Percentiles rank a stretch among this genome's conserved stretches.
Conservation (phyloP, 306 rosid genomes). For the Hippophae gyantsensis region DNA sequence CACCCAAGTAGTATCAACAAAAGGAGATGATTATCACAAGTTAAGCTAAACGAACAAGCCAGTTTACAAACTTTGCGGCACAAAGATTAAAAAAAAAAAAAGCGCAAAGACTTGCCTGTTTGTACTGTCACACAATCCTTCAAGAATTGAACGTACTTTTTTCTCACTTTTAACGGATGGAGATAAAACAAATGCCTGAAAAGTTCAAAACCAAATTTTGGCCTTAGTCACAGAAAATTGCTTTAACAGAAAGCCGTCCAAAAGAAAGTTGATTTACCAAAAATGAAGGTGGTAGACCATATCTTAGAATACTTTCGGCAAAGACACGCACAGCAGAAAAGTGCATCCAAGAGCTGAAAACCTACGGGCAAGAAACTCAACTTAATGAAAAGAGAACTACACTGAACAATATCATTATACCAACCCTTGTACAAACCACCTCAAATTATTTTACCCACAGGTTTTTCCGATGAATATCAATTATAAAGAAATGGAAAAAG, state of each 20-base stretch:
- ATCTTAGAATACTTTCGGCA: slow-evolving; percentile 90
- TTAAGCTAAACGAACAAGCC: no score
- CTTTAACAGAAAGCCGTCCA: slow-evolving; percentile 6
- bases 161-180: slow-evolving; percentile 69
- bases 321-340: slow-evolving; percentile 72
- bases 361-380: slow-evolving; percentile 34
- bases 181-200: slow-evolving; percentile 78
- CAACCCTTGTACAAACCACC: no score
- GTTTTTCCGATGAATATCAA: no score
- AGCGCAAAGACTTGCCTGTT: slow-evolving; percentile 55
- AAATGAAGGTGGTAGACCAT: slow-evolving; percentile 84
- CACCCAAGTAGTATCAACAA: no score
- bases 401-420: no score
- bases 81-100: no score
- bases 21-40: no score
- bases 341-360: slow-evolving; percentile 97
- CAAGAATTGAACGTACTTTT: slow-evolving; percentile 80
- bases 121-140: slow-evolving; percentile 57
- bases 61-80: no score
- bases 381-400: slow-evolving; percentile 2
- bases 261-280: slow-evolving; percentile 41
- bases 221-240: slow-evolving; percentile 10
- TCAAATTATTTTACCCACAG: no score
- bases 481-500: slow-evolving; percentile 5
- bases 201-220: slow-evolving; percentile 18